Percentiles rank a stretch among this genome's conserved stretches.
phyloP scores from a whole-genome alignment of 805 yeast species.

The Metschnikowia kofuensis region DNA sequence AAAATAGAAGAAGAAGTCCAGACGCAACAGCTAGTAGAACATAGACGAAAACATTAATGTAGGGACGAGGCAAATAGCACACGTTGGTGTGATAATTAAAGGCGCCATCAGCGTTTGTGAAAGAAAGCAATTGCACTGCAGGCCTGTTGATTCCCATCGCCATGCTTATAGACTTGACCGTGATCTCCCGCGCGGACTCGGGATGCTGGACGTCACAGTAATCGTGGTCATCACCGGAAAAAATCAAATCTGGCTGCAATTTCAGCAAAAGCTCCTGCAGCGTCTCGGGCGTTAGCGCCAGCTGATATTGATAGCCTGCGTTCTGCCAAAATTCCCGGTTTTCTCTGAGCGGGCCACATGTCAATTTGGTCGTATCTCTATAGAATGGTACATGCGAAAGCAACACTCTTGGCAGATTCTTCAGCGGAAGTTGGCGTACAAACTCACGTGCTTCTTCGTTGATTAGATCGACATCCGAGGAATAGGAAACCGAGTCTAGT shows the following conservation, averaged over 20 bases:
- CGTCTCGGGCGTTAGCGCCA: slow-evolving; percentile 18
- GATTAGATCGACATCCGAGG: slow-evolving; percentile 15
- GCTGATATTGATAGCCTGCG: slow-evolving; percentile 27
- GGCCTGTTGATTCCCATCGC: slow-evolving; percentile 41
- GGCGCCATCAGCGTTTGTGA: slow-evolving; percentile 7
- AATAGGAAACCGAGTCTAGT: slow-evolving; percentile 22
- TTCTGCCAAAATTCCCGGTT: slow-evolving; percentile 13
- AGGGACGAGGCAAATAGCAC: slow-evolving; percentile 48
- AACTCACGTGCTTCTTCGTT: slow-evolving; percentile 15
- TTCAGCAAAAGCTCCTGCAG: slow-evolving; percentile 16
- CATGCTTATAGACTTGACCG: slow-evolving; percentile 40
- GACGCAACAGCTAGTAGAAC: slow-evolving; percentile 33
- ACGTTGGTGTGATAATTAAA: slow-evolving; percentile 35
- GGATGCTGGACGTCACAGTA: slow-evolving; percentile 20
- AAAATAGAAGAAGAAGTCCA: slow-evolving; percentile 26
- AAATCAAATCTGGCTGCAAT: slow-evolving; percentile 21
- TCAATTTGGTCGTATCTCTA: slow-evolving; percentile 16
- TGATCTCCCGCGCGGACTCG: slow-evolving; percentile 28
- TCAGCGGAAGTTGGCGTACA: slow-evolving; percentile 9
- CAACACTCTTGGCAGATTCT: slow-evolving; percentile 19
- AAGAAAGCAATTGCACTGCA: slow-evolving; percentile 39
- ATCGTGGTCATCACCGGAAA: slow-evolving; percentile 29
- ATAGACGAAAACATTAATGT: slow-evolving; percentile 38
- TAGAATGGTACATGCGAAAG: slow-evolving; percentile 25
- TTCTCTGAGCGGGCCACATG: slow-evolving; percentile 25